Evolutionary conservation across 257 asterid genomes (phyloP).

Genomic region (Verbena officinalis): DNA sequence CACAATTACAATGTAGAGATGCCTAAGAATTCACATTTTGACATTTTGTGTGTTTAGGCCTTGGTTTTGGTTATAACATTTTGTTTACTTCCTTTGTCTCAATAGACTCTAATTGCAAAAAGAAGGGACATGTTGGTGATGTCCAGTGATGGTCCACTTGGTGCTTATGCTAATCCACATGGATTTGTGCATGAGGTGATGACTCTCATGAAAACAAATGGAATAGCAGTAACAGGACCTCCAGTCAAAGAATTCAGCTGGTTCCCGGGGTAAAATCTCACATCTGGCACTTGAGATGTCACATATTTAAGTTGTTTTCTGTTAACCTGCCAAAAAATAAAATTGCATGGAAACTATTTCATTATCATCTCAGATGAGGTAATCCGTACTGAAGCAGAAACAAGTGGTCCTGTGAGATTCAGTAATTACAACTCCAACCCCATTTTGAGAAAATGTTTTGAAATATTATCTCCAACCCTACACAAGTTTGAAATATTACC

Average conservation of each 20-base stretch:
- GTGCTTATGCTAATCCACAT: constrained; percentile 85
- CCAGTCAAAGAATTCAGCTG: constrained; percentile 86
- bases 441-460: too few relatives aligned
- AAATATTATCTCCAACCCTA: too few relatives aligned
- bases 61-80: constrained; percentile 3
- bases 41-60: not conserved
- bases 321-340: constrained; percentile 5
- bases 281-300: constrained; percentile 7
- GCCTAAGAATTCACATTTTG: not conserved
- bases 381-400: constrained; percentile 1
- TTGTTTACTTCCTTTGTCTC: constrained; percentile 22
- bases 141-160: constrained; percentile 97
- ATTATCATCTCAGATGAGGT: not conserved
- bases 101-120: constrained; percentile 70
- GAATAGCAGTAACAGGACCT: constrained; percentile 66
- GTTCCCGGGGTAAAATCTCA: constrained; percentile 87
- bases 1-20: not conserved
- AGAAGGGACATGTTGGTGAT: constrained; percentile 93
- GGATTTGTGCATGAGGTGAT: constrained; percentile 94
- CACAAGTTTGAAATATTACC: too few relatives aligned
- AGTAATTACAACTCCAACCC: too few relatives aligned
- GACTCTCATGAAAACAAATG: constrained; percentile 68
- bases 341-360: constrained; percentile 4
- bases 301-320: constrained; percentile 4
- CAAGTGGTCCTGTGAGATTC: not conserved